Conservation (phyloP, 768 basidiomycete species). For the Lentinula boryana region DNA sequence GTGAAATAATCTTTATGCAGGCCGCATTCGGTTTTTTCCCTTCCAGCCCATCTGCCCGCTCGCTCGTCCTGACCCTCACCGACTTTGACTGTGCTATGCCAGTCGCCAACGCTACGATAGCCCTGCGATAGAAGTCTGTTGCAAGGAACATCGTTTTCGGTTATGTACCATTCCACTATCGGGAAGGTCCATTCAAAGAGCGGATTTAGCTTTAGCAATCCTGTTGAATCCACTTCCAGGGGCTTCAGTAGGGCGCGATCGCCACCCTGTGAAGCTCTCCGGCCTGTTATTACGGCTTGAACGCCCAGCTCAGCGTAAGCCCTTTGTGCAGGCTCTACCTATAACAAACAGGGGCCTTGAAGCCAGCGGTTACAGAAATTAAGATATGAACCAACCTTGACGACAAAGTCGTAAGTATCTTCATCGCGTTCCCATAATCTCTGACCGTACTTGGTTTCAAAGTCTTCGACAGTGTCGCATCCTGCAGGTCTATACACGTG, state of each 20-base stretch:
- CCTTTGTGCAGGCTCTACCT: conserved; percentile 91
- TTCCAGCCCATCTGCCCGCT: conserved; percentile 88
- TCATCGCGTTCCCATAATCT: conserved; percentile 88
- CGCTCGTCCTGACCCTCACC: conserved; percentile 78
- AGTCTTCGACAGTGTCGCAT: conserved; percentile 62
- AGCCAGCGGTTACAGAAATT: neutral
- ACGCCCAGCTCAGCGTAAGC: conserved; percentile 80
- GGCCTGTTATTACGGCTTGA: conserved; percentile 88
- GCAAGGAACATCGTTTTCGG: conserved; percentile 74
- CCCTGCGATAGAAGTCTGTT: conserved; percentile 88
- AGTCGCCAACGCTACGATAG: conserved; percentile 94
- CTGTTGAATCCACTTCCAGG: conserved; percentile 86
- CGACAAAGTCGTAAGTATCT: conserved; percentile 80
- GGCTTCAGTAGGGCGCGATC: conserved; percentile 78
- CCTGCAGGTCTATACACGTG: conserved; percentile 76
- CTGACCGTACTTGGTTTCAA: conserved; percentile 75
- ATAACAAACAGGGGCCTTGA: neutral
- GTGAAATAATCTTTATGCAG: conserved; percentile 87
- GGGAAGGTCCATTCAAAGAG: conserved; percentile 84
- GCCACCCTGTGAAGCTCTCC: conserved; percentile 90
- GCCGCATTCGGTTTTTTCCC: conserved; percentile 92
- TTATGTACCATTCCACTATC: conserved; percentile 81
- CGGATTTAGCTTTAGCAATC: conserved; percentile 91
- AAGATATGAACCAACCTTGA: conserved; percentile 58
- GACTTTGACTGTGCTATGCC: conserved; percentile 85